Conservation (phyloP, 2,329 filamentous ascomycete species). For the Raffaelea ambrosiae region DNA sequence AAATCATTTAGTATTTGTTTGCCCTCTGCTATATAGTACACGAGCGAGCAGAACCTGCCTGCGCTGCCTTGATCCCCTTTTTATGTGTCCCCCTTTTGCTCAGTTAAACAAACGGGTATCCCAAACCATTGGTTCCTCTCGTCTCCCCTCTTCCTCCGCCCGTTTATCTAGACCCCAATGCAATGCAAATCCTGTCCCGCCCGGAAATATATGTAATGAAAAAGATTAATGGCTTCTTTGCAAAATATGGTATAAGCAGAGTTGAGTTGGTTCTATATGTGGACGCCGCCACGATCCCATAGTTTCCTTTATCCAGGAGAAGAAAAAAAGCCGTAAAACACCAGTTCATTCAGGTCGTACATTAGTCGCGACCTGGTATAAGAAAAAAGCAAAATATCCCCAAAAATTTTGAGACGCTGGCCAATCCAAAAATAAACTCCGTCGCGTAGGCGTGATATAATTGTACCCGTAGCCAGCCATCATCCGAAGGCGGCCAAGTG, state of each 20-base stretch:
- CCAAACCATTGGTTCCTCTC: background rate
- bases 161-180: background rate
- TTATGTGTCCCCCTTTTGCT: background rate
- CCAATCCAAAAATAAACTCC: too few species aligned
- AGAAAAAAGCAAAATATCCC: background rate
- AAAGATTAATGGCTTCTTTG: constrained; percentile 2
- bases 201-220: constrained; percentile 12
- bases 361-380: background rate
- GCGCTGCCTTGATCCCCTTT: background rate
- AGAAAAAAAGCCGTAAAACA: background rate
- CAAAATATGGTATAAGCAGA: constrained; percentile 27
- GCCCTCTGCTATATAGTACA: constrained; percentile 3
- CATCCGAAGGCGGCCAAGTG: constrained; percentile 19
- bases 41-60: constrained; percentile 7
- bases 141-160: background rate
- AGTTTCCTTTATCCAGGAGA: background rate
- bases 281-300: constrained; percentile 13
- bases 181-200: constrained; percentile 5
- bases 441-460: background rate
- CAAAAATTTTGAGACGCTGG: too few species aligned
- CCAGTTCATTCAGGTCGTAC: background rate
- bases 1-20: background rate
- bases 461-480: constrained; percentile 11
- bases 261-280: constrained; percentile 41
- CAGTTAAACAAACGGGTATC: too few species aligned